Percentiles rank a stretch among this genome's conserved stretches.
Conservation (phyloP, 2,329 filamentous ascomycete genomes). For the Stemphylium beticola region DNA sequence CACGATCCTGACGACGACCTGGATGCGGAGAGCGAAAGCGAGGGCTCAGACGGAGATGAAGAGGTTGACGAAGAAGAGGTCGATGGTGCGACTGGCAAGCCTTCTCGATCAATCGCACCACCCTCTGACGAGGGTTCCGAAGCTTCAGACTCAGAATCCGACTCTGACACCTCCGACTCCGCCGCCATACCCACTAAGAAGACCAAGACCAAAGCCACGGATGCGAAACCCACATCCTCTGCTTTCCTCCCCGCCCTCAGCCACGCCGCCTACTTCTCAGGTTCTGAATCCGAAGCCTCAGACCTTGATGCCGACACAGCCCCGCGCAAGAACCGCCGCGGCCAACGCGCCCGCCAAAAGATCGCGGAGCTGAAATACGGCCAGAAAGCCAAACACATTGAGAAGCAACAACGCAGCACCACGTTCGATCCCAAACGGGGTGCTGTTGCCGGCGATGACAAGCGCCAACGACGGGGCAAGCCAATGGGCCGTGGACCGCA, state of each 20-base stretch:
- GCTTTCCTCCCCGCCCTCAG: conserved; percentile 78
- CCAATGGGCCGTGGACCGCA: conserved; percentile 34
- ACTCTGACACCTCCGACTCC: conserved; percentile 20
- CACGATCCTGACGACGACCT: conserved; percentile 29
- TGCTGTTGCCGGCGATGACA: conserved; percentile 57
- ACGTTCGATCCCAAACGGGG: conserved; percentile 67
- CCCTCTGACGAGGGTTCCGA: conserved; percentile 21
- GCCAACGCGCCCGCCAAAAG: conserved; percentile 77
- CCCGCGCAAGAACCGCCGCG: conserved; percentile 73
- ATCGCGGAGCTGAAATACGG: conserved; percentile 85
- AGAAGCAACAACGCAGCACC: conserved; percentile 56
- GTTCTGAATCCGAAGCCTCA: conserved; percentile 75
- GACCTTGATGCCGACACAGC: conserved; percentile 57
- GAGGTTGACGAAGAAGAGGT: background rate
- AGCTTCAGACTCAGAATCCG: conserved; percentile 15
- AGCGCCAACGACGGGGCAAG: conserved; percentile 24
- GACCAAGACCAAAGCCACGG: conserved; percentile 22
- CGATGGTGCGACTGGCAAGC: background rate
- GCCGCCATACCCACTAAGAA: conserved; percentile 22
- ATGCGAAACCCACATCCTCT: conserved; percentile 49
- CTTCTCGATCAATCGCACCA: conserved; percentile 14
- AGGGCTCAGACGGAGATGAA: conserved; percentile 5
- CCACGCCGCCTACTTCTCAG: conserved; percentile 78
- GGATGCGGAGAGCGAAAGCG: conserved; percentile 22
- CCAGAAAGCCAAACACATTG: conserved; percentile 69